Evolutionary conservation across 441 rosid species (phyloP).

Genomic region (California macrophylla): DNA sequence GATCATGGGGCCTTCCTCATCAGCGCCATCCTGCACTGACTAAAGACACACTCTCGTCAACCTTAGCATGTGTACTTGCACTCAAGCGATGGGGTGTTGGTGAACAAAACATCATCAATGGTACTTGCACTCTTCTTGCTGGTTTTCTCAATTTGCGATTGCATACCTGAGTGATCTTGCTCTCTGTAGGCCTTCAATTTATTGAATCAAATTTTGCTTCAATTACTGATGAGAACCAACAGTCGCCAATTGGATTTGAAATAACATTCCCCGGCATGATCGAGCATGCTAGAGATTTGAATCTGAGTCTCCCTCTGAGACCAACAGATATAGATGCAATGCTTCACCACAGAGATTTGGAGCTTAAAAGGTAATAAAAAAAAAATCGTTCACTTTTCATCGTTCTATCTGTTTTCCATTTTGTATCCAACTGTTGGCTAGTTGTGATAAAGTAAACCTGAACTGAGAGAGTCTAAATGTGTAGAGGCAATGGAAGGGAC

Average conservation of each 20-base stretch:
- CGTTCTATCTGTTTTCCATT: constrained; percentile 5
- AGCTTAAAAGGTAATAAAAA: constrained; percentile 63
- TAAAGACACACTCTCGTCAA: constrained; percentile 59
- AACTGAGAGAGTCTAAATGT: no score
- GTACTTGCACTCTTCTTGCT: constrained; percentile 19
- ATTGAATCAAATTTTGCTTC: constrained; percentile 49
- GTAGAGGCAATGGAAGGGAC: constrained; percentile 21
- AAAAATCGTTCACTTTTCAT: no score
- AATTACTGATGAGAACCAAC: constrained; percentile 44
- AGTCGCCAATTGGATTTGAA: constrained; percentile 59
- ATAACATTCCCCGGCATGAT: constrained; percentile 73
- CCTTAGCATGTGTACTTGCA: constrained; percentile 70
- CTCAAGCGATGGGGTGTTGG: constrained; percentile 63
- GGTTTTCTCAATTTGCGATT: no score
- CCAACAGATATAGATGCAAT: constrained; percentile 37
- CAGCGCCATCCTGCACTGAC: constrained; percentile 27
- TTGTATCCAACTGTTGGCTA: not conserved
- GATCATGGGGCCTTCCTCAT: constrained; percentile 65
- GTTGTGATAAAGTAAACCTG: no score
- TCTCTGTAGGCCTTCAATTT: constrained; percentile 57
- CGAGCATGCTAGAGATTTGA: constrained; percentile 48
- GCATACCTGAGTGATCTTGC: no score
- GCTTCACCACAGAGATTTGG: constrained; percentile 38
- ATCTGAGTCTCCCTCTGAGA: constrained; percentile 49
- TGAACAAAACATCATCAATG: constrained; percentile 51